Evolutionary conservation across 805 yeast species (phyloP), one percentile per base, ranked within the genome.

Genomic region (Schwanniomyces pseudopolymorphus): DNA sequence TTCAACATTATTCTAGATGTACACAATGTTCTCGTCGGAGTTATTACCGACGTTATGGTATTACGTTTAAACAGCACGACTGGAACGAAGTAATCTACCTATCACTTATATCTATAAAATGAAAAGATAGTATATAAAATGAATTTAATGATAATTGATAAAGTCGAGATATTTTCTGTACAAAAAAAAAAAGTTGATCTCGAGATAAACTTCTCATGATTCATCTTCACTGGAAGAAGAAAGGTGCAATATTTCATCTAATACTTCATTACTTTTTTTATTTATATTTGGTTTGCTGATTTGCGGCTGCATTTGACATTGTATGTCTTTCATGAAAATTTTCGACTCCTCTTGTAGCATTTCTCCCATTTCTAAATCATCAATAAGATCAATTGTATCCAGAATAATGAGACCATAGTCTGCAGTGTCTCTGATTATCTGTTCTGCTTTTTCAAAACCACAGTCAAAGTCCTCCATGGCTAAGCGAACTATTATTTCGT

Each of bases 401-500:
- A 71, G 60, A 9, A 72, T 58, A 7, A 49, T 46, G 7, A 60
- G 55, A 0, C 86, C 85, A 50, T 70, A 80, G 26, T 79, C 81
- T 1, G 59, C 52, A 0, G 86, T 82, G 2, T 64, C 59, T 31
- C 65, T 67, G 58, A 84, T 66, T 13, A 78, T 54, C 11, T 66
- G 67, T 49, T 77, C 77, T 0, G 84, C 85, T 19, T 66, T 63
- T 2, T 66, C 74, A 13, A 74, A 52, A n/a, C 61, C 55, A 3
- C 60, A 41, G 1, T 54, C 45, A 61, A 71, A 53, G 49, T 83
- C 85, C 3, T 75, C 72, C 58, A 73, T 69, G 6, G 79, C 75
- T 17, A 83, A 54, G 25, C 81, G 63, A 5, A 80, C 63, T 3
- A 83, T 70, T 5, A 85, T 59, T 53, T 85, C 91, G 22, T 85